Evolutionary conservation across 768 basidiomycete genomes (phyloP).

Genomic region (Pluteus cervinus): DNA sequence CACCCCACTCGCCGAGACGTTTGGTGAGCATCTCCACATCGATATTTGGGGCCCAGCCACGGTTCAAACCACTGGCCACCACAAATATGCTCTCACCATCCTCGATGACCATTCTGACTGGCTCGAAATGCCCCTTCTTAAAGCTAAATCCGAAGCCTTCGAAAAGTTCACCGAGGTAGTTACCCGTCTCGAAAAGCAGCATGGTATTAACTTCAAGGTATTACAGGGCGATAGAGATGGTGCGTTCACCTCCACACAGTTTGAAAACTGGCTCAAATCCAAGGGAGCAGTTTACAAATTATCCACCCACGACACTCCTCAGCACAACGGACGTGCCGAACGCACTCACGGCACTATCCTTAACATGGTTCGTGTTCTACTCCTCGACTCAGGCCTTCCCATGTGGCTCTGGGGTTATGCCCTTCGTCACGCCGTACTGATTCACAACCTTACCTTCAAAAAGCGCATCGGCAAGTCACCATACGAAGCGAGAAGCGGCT

Average conservation of each 20-base stretch:
- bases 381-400: slow-evolving; percentile 9
- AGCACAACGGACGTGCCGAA: slow-evolving; percentile 16
- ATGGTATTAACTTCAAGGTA: slow-evolving; percentile 2
- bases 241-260: slow-evolving; percentile 13
- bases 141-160: slow-evolving; percentile 11
- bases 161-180: slow-evolving; percentile 14
- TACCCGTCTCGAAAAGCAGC: slow-evolving; percentile 17
- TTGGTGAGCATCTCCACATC: slow-evolving; percentile 12
- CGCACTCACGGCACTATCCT: slow-evolving; percentile 8
- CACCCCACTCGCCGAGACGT: slow-evolving; percentile 9
- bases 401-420: slow-evolving; percentile 17
- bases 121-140: too few relatives aligned
- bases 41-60: slow-evolving; percentile 20
- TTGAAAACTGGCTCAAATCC: slow-evolving; percentile 5
- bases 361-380: slow-evolving; percentile 13
- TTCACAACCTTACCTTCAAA: slow-evolving; percentile 5
- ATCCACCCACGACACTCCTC: slow-evolving; percentile 11
- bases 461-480: background rate
- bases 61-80: slow-evolving; percentile 11
- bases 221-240: slow-evolving; percentile 13
- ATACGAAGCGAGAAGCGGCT: background rate
- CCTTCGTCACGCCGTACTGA: slow-evolving; percentile 7
- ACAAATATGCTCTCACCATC: too few relatives aligned
- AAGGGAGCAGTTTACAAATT: slow-evolving; percentile 12
- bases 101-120: too few relatives aligned